phyloP scores from a whole-genome alignment of 1,139 yeast species.

The Yarrowia galli region DNA sequence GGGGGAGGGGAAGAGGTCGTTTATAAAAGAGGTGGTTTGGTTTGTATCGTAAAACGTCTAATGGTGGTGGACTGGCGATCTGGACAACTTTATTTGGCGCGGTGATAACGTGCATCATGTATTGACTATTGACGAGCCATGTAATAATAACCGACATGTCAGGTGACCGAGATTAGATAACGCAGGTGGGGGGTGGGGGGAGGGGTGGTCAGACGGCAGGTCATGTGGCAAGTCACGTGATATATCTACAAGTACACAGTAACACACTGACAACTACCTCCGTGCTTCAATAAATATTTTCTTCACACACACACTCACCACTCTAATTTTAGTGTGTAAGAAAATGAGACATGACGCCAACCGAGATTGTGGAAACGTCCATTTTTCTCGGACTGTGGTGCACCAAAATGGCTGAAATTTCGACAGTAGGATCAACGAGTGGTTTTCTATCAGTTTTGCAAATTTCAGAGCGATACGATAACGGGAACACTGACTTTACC shows the following conservation, averaged over 20 bases:
- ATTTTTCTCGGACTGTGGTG: background rate
- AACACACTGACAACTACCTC: too few relatives aligned
- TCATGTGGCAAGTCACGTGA: too few relatives aligned
- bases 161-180: slow-evolving; percentile 5
- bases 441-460: too few relatives aligned
- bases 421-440: too few relatives aligned
- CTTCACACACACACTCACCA: background rate
- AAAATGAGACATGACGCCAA: background rate
- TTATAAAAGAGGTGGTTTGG: background rate
- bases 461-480: background rate
- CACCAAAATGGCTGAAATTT: background rate
- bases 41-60: background rate
- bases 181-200: background rate
- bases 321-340: background rate
- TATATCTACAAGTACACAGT: too few relatives aligned
- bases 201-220: background rate
- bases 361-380: background rate
- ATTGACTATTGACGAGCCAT: background rate
- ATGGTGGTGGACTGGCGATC: slow-evolving; percentile 5
- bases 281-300: too few relatives aligned
- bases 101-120: slow-evolving; percentile 9
- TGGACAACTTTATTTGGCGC: slow-evolving; percentile 7
- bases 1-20: background rate
- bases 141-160: background rate
- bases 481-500: background rate